These are phyloP conservation scores for Wilhelminamyces savonicus DNA, from an alignment of 805 yeast genomes.

Conservation along the genomic window DNA sequence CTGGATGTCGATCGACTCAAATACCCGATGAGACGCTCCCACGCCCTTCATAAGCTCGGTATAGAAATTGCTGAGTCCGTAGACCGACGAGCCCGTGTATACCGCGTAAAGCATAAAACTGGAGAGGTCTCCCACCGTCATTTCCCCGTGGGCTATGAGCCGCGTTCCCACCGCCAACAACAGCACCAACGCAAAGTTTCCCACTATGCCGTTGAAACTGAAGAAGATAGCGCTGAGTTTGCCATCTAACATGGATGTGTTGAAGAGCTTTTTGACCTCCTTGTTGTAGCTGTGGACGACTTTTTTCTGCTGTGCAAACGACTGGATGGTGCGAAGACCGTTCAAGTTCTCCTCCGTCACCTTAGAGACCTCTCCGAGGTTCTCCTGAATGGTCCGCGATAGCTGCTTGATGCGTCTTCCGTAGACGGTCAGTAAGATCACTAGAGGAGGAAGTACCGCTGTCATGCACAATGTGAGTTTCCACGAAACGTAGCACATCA, in stretches of 20 bases:
- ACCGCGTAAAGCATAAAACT: constrained; percentile 95
- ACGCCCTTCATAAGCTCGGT: constrained; percentile 95
- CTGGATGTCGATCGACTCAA: constrained; percentile 75
- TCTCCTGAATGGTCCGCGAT: constrained; percentile 73
- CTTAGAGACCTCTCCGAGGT: constrained; percentile 79
- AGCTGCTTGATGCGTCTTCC: constrained; percentile 73
- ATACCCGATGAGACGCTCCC: constrained; percentile 89
- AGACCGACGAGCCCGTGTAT: constrained; percentile 87
- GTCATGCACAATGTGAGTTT: constrained; percentile 79
- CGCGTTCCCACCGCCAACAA: constrained; percentile 74
- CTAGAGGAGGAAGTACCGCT: constrained; percentile 75
- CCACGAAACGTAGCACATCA: constrained; percentile 87
- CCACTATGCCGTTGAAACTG: constrained; percentile 77
- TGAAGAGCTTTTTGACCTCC: constrained; percentile 59
- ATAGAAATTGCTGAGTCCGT: constrained; percentile 85
- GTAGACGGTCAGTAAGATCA: constrained; percentile 71
- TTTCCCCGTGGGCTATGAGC: constrained; percentile 69
- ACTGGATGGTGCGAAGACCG: constrained; percentile 81
- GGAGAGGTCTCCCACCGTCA: constrained; percentile 83
- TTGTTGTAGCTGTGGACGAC: constrained; percentile 72
- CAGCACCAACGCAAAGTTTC: constrained; percentile 74
- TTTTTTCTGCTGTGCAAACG: constrained; percentile 77
- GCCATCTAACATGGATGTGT: constrained; percentile 76
- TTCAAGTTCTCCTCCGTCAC: constrained; percentile 88
- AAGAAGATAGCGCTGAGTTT: constrained; percentile 67